Evolutionary conservation across 169 alveolate genomes (phyloP).

Genomic region (Blepharisma undulans): DNA sequence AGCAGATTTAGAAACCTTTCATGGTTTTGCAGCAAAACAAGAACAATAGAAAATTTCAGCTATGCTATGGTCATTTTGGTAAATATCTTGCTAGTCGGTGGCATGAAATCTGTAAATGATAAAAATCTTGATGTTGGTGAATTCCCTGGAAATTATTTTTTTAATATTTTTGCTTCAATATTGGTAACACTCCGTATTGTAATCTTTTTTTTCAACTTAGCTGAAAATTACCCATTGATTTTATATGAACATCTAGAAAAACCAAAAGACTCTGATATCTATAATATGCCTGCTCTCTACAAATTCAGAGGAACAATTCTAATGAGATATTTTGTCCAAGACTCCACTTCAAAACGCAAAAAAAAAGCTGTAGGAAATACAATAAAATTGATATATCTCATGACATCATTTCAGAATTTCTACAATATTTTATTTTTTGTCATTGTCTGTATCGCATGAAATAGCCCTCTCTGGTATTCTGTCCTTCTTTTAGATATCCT

Average conservation of each 20-base stretch:
- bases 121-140: not conserved
- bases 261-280: not conserved
- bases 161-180: not conserved
- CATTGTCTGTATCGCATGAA: not conserved
- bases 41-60: not conserved
- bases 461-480: conserved; percentile 37
- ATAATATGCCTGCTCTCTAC: not conserved
- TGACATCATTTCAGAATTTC: not conserved
- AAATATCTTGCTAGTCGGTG: not conserved
- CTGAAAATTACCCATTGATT: conserved; percentile 22
- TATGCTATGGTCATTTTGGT: not conserved
- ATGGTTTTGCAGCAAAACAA: not conserved
- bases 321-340: not conserved
- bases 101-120: not conserved
- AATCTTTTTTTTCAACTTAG: not conserved
- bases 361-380: not conserved
- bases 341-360: not conserved
- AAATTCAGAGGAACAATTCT: not conserved
- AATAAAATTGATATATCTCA: not conserved
- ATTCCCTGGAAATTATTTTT: not conserved
- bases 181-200: not conserved
- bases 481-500: conserved; percentile 58
- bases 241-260: not conserved
- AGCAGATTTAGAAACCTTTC: not conserved
- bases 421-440: not conserved